Base-by-base conservation (phyloP, 169 alveolate species). In the Plasmodium blacklocki region DNA sequence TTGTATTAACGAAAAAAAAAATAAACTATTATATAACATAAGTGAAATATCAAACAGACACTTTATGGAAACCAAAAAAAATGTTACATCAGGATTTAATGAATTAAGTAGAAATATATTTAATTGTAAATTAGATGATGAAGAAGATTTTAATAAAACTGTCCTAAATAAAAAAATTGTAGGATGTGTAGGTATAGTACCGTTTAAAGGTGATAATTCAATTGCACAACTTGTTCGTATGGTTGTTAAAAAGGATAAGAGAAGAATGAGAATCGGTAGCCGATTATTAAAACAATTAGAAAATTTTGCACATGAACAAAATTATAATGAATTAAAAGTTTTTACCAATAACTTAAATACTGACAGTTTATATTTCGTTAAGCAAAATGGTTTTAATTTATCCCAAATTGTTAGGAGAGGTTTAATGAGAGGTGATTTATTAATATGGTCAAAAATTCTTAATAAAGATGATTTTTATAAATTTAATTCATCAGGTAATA, bases 201-300 rank as follows among this genome's bases (percentile, higher is more conserved):
- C 96, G 6, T 95, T 92, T 71, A 94, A 97, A 78, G 96, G 94
- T 45, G 94, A 88, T 43, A 80, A 95, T 26, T 93, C 88, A 12
- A 93, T 94, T 50, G 98, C 96, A 3, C 97, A 95, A 54, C 88
- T 95, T 88, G 98, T 96, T 7, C 93, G 98, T 47, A 88, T 96
- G 71, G 98, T 96, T 18, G 98, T 96, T 3, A 94, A 94, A 70
- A 92, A 88, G 43, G 96, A 96, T 73, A 92, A 96, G 39, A 88
- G 98, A 60, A 91, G 96, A 86, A 96, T 96, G 98, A 94, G 94
- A 70, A 95, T 96, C 6, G 98, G 98, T 21, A 94, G 96, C 47
- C 86, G 97, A 50, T 76, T 96, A 73, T 92, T 96, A 64, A 96
- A 91, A 59, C 97, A 96, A 52, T 74, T 96, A 94, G 98, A 96